phyloP scores from a whole-genome alignment of 768 basidiomycete species.

The Lentinula boryana region DNA sequence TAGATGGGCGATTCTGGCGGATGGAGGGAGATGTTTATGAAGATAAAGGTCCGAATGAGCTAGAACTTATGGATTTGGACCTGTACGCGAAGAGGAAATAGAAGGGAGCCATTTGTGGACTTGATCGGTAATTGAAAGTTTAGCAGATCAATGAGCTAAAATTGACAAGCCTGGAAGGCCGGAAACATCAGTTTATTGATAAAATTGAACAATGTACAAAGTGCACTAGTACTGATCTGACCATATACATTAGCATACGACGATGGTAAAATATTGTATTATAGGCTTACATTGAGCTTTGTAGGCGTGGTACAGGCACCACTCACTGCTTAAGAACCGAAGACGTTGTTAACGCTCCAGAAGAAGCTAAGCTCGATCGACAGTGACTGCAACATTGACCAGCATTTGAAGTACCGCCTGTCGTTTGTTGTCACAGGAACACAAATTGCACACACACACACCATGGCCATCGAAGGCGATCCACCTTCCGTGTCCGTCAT shows the following conservation, averaged over 20 bases:
- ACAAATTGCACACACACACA: not conserved
- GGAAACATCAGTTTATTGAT: not conserved
- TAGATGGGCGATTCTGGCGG: conserved; percentile 6
- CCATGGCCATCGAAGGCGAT: not conserved
- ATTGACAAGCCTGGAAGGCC: not conserved
- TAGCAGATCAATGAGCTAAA: not conserved
- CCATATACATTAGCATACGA: not conserved
- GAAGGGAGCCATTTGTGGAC: conserved; percentile 1
- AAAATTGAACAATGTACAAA: not conserved
- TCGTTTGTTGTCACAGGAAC: conserved; percentile 1
- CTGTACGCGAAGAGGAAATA: conserved; percentile 8
- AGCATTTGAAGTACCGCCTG: not conserved
- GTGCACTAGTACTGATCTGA: not conserved
- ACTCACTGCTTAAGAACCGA: not conserved
- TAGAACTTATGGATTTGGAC: conserved; percentile 6
- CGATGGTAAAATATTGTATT: not conserved
- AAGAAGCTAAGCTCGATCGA: conserved; percentile 1
- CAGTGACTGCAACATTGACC: not conserved
- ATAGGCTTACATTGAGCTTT: not conserved
- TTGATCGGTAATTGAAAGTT: conserved; percentile 2
- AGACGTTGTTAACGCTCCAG: not conserved
- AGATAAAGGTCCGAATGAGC: conserved; percentile 4
- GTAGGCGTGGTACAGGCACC: not conserved
- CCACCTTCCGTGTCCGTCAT: not conserved
- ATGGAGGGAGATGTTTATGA: not conserved